Conservation (phyloP, 805 yeast genomes). For the Wickerhamiella spandovensis region DNA sequence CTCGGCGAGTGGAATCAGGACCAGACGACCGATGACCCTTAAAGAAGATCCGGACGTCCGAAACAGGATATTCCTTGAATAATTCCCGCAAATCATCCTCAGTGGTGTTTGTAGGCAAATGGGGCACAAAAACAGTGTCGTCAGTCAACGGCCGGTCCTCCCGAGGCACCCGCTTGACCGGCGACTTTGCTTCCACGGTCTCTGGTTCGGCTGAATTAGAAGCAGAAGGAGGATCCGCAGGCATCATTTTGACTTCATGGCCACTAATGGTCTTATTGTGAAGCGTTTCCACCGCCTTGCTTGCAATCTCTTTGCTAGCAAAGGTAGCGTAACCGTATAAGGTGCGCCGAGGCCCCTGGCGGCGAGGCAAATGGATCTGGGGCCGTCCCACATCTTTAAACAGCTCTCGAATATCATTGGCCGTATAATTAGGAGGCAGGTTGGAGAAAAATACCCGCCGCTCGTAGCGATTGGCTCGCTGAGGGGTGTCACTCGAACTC, state of each 20-base stretch:
- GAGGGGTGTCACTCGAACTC: not conserved
- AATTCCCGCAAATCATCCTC: constrained; percentile 9
- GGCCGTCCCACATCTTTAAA: constrained; percentile 27
- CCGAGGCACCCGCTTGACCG: constrained; percentile 11
- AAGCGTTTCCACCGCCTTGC: constrained; percentile 30
- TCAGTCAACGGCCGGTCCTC: constrained; percentile 17
- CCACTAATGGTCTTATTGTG: constrained; percentile 22
- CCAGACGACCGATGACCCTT: not conserved
- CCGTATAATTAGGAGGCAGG: constrained; percentile 39
- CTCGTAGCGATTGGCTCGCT: constrained; percentile 11
- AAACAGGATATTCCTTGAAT: constrained; percentile 6
- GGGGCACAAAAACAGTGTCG: constrained; percentile 7
- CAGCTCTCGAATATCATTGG: constrained; percentile 35
- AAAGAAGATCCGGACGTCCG: not conserved
- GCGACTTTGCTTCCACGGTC: not conserved
- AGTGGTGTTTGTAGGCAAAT: constrained; percentile 7
- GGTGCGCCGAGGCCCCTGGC: constrained; percentile 22
- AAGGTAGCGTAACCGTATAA: constrained; percentile 40
- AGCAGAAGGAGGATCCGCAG: not conserved
- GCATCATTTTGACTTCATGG: not conserved
- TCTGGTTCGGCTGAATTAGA: not conserved
- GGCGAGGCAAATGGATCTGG: not conserved
- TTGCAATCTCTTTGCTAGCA: constrained; percentile 29
- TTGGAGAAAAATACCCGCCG: constrained; percentile 41
- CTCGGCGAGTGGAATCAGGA: not conserved